Percentiles rank a stretch among this genome's conserved stretches.
Evolutionary conservation across 352 stramenopile genomes (phyloP).

Genomic region (Globisporangium perplexum): DNA sequence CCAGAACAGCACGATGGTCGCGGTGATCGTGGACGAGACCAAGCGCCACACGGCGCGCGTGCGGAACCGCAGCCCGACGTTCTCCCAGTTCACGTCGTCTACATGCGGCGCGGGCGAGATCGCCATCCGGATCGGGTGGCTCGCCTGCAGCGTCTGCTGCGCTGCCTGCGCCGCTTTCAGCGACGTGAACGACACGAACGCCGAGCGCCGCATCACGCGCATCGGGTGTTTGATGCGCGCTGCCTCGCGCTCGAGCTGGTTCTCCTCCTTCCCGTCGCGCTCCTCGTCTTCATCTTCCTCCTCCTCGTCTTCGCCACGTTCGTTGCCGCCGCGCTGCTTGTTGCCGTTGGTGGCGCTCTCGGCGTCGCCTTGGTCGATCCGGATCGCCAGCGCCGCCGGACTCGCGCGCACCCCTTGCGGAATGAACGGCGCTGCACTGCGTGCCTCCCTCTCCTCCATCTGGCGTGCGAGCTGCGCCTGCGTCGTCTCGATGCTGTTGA

Average conservation of each 20-base stretch:
- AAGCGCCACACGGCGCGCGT: conserved; percentile 44
- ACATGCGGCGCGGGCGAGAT: conserved; percentile 46
- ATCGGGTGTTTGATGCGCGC: conserved; percentile 45
- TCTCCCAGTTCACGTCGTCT: conserved; percentile 73
- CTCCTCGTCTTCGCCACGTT: conserved; percentile 28
- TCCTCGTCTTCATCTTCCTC: conserved; percentile 10
- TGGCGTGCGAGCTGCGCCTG: conserved; percentile 41
- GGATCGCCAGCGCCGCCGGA: conserved; percentile 4
- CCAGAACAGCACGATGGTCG: conserved; percentile 73
- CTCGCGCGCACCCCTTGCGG: neutral
- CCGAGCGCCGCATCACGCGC: conserved; percentile 53
- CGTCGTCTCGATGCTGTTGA: conserved; percentile 54
- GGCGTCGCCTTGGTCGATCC: conserved; percentile 5
- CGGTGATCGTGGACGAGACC: conserved; percentile 48
- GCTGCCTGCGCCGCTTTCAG: conserved; percentile 65
- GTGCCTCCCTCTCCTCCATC: conserved; percentile 27
- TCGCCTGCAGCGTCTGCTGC: conserved; percentile 61
- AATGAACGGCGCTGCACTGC: conserved; percentile 10
- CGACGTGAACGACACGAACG: conserved; percentile 77
- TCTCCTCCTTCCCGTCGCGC: conserved; percentile 32
- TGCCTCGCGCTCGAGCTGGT: conserved; percentile 40
- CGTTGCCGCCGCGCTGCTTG: no score
- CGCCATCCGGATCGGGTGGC: conserved; percentile 47
- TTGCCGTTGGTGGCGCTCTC: neutral
- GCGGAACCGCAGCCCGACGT: conserved; percentile 52